Conservation (phyloP, 2,329 filamentous ascomycete species). For the Arthroderma sp. region DNA sequence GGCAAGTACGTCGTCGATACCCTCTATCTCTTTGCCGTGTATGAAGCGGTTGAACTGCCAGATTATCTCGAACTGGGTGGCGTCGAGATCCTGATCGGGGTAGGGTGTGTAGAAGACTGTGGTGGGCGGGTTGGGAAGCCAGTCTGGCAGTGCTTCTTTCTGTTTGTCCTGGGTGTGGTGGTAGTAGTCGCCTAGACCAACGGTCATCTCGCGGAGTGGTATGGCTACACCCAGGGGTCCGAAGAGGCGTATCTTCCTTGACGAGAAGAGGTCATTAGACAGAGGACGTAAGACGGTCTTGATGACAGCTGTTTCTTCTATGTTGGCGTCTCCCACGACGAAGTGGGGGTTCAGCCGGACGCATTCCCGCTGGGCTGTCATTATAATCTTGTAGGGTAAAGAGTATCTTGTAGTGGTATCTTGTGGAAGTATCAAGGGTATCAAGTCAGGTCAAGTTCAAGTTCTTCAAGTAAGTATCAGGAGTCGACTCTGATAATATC, state of each 20-base stretch:
- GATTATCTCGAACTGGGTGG: conserved; percentile 7
- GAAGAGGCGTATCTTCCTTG: conserved; percentile 7
- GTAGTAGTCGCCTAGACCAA: neutral
- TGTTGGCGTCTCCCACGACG: neutral
- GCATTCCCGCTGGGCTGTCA: neutral
- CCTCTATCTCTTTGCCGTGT: neutral
- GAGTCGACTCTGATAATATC: too few species aligned
- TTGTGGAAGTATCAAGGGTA: too few species aligned
- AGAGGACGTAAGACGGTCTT: neutral
- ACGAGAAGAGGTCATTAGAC: conserved; percentile 8
- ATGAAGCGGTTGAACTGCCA: conserved; percentile 11
- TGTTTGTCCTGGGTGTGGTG: neutral
- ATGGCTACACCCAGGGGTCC: conserved; percentile 3
- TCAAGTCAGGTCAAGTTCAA: too few species aligned
- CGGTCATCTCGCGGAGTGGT: conserved; percentile 5
- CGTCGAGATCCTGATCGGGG: neutral
- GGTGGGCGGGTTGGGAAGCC: neutral
- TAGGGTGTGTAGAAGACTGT: conserved; percentile 10
- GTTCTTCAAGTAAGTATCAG: too few species aligned
- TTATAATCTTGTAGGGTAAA: neutral
- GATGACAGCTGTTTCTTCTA: conserved; percentile 6
- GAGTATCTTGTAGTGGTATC: too few species aligned
- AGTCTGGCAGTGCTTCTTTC: neutral
- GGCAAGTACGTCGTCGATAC: neutral
- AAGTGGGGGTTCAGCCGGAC: neutral